phyloP scores from a whole-genome alignment of 2,329 filamentous ascomycete genomes.

The Phoma sp. region DNA sequence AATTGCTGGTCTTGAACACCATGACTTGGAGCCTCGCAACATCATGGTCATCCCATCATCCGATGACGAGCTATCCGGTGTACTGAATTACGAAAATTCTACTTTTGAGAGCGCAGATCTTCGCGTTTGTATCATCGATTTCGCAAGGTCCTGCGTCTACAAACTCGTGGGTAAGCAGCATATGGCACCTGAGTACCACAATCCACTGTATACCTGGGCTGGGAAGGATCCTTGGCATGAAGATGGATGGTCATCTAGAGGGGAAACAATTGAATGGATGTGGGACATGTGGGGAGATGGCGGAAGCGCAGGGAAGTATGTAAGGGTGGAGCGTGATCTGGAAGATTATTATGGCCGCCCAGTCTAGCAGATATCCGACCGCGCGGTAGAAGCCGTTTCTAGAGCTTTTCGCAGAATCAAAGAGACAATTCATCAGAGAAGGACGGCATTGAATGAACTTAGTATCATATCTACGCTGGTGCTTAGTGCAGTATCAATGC shows the following conservation, averaged over 20 bases:
- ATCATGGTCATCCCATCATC: not conserved
- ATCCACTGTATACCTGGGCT: not conserved
- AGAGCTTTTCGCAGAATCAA: no score
- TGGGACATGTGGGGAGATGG: not conserved
- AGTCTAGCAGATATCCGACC: not conserved
- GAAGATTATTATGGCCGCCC: not conserved
- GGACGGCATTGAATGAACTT: no score
- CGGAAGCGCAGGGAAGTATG: not conserved
- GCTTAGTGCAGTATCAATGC: no score
- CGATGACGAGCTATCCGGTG: no score
- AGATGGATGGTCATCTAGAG: not conserved
- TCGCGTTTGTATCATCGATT: not conserved
- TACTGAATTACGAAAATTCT: no score
- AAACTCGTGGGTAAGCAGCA: not conserved
- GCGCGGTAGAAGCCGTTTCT: no score
- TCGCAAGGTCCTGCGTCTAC: not conserved
- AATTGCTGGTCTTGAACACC: constrained; percentile 2
- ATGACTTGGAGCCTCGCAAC: constrained; percentile 11
- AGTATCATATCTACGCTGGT: no score
- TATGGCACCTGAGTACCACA: not conserved
- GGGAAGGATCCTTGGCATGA: not conserved
- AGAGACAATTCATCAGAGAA: no score
- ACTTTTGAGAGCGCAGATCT: not conserved
- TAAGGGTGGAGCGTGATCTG: not conserved
- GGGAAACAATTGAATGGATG: not conserved